Base-by-base conservation (phyloP, 805 yeast genomes). In the Candida montana region DNA sequence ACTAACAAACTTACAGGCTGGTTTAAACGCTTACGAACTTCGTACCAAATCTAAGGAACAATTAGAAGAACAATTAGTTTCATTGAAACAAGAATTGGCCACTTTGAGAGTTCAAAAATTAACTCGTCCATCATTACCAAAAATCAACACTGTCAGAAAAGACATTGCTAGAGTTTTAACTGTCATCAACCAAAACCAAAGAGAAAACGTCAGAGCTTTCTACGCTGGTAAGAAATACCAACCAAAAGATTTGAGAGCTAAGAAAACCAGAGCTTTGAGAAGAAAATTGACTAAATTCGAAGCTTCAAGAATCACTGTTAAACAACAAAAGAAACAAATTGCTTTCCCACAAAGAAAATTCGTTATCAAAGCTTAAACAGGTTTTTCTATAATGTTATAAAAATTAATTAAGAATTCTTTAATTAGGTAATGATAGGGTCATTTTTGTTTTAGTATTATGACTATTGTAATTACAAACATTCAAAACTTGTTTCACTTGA, bases 221-320 rank as follows among this genome's bases (percentile, higher is more conserved):
- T 90, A 90, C 91, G 79, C 80, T 59, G 93, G 89, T 71, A 83
- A 86, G 83, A 90, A 88, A 77, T 85, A 81, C 83, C 78, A 80
- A 72, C 98, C 99, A 79, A 90, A 91, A 80, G 97, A 90, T 72
- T 81, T 93, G 77, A 91, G 98, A 79, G 95, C 89, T 63, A 93
- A 93, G 91, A 87, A 93, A 85, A 93, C 99, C 75, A 91, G 98
- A 83, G 98, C 99, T 72, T 75, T 91, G 75, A 91, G 99, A 86
- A 86, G 98, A 81, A 80, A 82, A 68, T 80, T 93, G 68, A 81
- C 97, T 72, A 77, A 83, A 67, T 71, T 72, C 72, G 96, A 93
- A 78, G 82, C 86, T 69, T 65, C 78, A 62, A 74, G 75, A 69
- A 72, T 74, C 69, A 91, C 98, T 65, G 83, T 74, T 61, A 89